phyloP scores from a whole-genome alignment of 805 yeast genomes.

The Candida adriatica region DNA sequence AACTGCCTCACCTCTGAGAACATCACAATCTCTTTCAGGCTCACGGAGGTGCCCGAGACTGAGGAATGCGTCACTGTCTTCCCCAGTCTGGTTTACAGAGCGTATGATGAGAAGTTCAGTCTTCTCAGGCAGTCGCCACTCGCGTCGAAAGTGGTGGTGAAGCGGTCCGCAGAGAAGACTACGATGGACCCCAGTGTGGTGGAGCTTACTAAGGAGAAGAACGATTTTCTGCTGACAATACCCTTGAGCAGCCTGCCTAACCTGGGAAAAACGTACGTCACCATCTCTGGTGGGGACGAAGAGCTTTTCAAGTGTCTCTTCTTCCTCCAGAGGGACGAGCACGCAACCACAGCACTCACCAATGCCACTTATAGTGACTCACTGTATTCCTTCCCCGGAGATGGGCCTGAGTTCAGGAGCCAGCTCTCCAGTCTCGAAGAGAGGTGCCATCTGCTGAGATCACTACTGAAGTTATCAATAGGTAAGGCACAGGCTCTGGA shows the following conservation, averaged over 20 bases:
- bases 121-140: background rate
- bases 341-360: background rate
- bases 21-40: constrained; percentile 1
- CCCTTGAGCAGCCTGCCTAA: background rate
- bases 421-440: constrained; percentile 8
- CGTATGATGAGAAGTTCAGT: constrained; percentile 4
- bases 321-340: constrained; percentile 3
- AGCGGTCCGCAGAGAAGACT: constrained; percentile 1
- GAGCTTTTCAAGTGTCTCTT: constrained; percentile 4
- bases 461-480: constrained; percentile 10
- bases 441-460: constrained; percentile 3
- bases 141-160: constrained; percentile 7
- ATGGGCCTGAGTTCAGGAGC: constrained; percentile 10
- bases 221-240: constrained; percentile 4
- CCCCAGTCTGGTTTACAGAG: constrained; percentile 1
- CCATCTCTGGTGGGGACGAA: constrained; percentile 1
- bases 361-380: constrained; percentile 8
- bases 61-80: constrained; percentile 1
- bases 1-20: constrained; percentile 7
- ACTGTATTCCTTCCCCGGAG: constrained; percentile 4
- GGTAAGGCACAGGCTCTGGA: constrained; percentile 17
- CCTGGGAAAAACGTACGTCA: constrained; percentile 8
- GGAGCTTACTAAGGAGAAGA: constrained; percentile 1
- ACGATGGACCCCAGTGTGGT: constrained; percentile 12
- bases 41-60: background rate